Base-by-base conservation (phyloP, 805 yeast species). In the Candida chauliodis region DNA sequence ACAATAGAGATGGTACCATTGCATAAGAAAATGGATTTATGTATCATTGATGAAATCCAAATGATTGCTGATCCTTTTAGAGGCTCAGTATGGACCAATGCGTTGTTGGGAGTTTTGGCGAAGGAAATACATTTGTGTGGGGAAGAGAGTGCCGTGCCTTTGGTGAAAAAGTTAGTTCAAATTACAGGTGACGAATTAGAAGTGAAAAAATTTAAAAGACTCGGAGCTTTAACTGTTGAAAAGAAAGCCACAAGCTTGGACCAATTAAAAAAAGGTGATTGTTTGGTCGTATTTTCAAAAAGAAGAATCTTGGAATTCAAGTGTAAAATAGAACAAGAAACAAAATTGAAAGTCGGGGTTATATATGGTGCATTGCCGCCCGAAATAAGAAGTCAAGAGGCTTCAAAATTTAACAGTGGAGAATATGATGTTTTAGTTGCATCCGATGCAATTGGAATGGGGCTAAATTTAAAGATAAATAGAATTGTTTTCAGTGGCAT, bases 361-460 rank as follows among this genome's bases (percentile, higher is more conserved):
- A 81, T 93, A 21, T 93, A 93, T 55, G 99, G 99, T 16, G 90
- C 95, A 0, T 66, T 93, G 30, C 99, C 99, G 0, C 95, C 98
- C 1, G 98, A 93, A 55, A 87, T 91, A 0, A 75, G 99, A 48
- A 78, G 88, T 2, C 78, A 78, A 47, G 96, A 93, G 53, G 95
- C 97, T 0, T 58, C 66, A 20, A 68, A 75, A 33, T 93, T 93
- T 59, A 93, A 93, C 54, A 63, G 55, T n/a, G 91, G 95, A 2
- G 73, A 75, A 24, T 83, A 78, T 45, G 93, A 90, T 51, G 73
- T 85, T n/a, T 66, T 93, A 26, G 85, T 93, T 5, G 98, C 99
- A 1, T 85, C 96, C 2, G 98, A 93, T 64, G 99, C 99, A 0
- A 80, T 93, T 45, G 99, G 99, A 2, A 91, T 93, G 97, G 99